Evolutionary conservation across 176 grass and related monocot species (phyloP).

Genomic region (Thalia dealbata): DNA sequence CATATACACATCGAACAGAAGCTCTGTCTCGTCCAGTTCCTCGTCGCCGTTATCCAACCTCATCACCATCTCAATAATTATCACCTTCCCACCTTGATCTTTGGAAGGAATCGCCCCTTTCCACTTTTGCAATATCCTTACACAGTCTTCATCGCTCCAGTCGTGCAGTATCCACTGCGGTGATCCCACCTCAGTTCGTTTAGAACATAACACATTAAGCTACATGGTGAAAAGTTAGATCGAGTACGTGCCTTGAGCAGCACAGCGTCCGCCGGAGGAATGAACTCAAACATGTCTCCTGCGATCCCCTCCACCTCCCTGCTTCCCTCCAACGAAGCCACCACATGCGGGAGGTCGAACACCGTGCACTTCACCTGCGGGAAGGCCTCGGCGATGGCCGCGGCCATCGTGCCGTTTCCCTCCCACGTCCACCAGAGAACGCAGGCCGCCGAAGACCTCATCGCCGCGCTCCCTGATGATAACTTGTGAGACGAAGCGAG

Average conservation of each 20-base stretch:
- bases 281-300: conserved; percentile 19
- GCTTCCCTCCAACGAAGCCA: background rate
- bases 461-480: too few species aligned
- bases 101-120: background rate
- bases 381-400: too few species aligned
- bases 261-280: conserved; percentile 20
- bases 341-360: conserved; percentile 31
- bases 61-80: background rate
- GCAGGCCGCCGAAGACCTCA: too few species aligned
- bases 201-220: too few species aligned
- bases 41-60: background rate
- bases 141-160: too few species aligned
- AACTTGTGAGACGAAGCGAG: too few species aligned
- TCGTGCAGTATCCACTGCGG: background rate
- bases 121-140: background rate
- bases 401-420: too few species aligned
- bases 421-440: too few species aligned
- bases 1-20: conserved; percentile 45
- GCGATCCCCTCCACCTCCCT: conserved; percentile 12
- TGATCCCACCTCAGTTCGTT: background rate
- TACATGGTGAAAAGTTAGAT: too few species aligned
- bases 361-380: too few species aligned
- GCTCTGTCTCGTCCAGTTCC: conserved; percentile 29
- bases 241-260: conserved; percentile 64
- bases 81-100: background rate